Conservation (phyloP, 2,329 filamentous ascomycete genomes). For the Hirsutella rhossiliensis region DNA sequence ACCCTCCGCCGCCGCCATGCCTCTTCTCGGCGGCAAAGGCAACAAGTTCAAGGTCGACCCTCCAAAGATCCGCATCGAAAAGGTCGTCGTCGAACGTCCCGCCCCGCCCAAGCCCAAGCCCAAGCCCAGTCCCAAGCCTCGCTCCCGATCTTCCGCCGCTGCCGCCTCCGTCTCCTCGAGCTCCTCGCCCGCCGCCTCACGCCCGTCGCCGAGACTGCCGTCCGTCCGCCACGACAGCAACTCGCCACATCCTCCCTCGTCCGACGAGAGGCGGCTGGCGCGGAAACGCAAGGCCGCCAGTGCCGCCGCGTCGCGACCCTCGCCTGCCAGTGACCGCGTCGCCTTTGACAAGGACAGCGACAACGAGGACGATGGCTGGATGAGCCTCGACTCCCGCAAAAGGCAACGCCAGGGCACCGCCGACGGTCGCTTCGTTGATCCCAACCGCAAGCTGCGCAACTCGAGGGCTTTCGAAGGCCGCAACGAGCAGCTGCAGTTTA, state of each 20-base stretch:
- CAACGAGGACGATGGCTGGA: conserved; percentile 40
- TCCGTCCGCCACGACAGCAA: conserved; percentile 25
- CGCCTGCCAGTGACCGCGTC: conserved; percentile 35
- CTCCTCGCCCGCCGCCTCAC: conserved; percentile 21
- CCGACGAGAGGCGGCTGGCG: conserved; percentile 22
- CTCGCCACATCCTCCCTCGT: conserved; percentile 28
- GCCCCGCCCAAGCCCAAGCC: conserved; percentile 20
- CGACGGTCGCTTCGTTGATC: conserved; percentile 30
- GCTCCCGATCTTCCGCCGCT: conserved; percentile 13
- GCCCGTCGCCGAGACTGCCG: conserved; percentile 28
- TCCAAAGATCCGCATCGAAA: conserved; percentile 39
- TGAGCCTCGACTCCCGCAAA: conserved; percentile 34
- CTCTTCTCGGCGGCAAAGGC: conserved; percentile 28
- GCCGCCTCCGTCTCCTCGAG: conserved; percentile 12
- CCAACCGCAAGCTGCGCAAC: conserved; percentile 33
- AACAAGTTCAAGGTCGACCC: conserved; percentile 40
- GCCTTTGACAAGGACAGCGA: conserved; percentile 39
- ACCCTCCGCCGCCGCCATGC: conserved; percentile 15
- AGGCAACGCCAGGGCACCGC: conserved; percentile 29
- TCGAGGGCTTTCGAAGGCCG: conserved; percentile 31
- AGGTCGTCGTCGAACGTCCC: conserved; percentile 31
- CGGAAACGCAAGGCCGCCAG: conserved; percentile 37
- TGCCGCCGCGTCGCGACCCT: conserved; percentile 20
- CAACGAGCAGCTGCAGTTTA: conserved; percentile 31
- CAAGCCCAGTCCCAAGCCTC: conserved; percentile 18